phyloP scores from a whole-genome alignment of 257 asterid species.

The Jacaranda copaia region DNA sequence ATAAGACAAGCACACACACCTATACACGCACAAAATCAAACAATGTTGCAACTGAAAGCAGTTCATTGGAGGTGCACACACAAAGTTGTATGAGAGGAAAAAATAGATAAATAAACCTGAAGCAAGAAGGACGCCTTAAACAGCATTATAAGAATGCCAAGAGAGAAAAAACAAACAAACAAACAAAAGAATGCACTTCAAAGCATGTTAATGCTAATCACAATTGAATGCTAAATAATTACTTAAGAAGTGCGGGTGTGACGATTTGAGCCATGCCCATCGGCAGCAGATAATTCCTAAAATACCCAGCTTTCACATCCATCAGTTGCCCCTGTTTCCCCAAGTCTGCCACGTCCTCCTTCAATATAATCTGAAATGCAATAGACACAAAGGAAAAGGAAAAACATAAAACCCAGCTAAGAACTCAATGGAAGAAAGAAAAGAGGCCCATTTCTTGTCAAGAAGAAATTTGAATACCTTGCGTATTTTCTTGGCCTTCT shows the following conservation, averaged over 20 bases:
- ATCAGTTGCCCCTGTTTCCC: conserved; percentile 84
- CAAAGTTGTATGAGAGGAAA: neutral
- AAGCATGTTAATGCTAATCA: neutral
- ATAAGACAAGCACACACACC: neutral
- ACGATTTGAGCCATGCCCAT: conserved; percentile 84
- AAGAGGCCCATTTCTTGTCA: conserved; percentile 18
- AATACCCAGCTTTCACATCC: conserved; percentile 91
- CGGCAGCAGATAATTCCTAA: conserved; percentile 78
- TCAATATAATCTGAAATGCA: conserved; percentile 73
- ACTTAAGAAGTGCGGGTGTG: conserved; percentile 79
- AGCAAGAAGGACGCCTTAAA: neutral
- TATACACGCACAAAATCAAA: neutral
- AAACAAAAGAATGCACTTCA: neutral
- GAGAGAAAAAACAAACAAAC: no score
- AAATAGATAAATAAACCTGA: neutral
- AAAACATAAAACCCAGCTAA: neutral
- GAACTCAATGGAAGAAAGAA: neutral
- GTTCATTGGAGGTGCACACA: neutral
- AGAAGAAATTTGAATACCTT: neutral
- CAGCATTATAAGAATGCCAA: neutral
- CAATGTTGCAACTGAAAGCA: neutral
- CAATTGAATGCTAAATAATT: conserved; percentile 32
- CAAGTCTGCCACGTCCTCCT: conserved; percentile 80
- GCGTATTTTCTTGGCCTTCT: conserved; percentile 67
- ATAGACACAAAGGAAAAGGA: conserved; percentile 2